Conservation (phyloP, 768 basidiomycete genomes). For the Podaxis carcinomalis region DNA sequence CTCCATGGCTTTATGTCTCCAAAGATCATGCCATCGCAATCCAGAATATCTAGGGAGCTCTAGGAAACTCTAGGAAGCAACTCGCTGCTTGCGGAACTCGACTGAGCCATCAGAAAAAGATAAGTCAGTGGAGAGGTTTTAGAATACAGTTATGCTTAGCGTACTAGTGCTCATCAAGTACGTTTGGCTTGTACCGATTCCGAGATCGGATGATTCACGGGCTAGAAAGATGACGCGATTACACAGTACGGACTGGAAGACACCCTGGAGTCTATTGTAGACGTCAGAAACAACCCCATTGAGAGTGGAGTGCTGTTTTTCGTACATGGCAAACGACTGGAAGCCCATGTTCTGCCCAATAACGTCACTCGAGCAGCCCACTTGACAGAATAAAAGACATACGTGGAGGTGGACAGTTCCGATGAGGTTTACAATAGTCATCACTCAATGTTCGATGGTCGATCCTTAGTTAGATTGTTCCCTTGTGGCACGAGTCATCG, state of each 20-base stretch:
- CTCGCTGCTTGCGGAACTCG: no score
- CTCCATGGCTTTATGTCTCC: no score
- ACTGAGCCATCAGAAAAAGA: no score
- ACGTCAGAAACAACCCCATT: neutral
- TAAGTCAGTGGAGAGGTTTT: no score
- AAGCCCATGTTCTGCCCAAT: neutral
- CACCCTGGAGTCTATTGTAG: neutral
- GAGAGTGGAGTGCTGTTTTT: neutral
- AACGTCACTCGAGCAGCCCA: neutral
- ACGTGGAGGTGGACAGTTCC: neutral
- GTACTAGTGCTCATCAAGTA: neutral
- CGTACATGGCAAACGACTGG: neutral
- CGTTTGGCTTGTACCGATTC: neutral
- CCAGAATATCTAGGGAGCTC: no score
- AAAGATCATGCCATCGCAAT: no score
- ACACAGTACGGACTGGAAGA: neutral
- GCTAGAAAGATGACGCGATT: conserved; percentile 4
- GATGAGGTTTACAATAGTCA: neutral
- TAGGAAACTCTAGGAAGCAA: no score
- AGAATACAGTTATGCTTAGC: no score
- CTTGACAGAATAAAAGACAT: neutral
- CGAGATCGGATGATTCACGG: neutral
- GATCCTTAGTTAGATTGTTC: neutral
- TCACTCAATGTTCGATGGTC: neutral
- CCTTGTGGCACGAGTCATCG: no score